These are phyloP conservation scores for Calonectria fujianensis DNA, from an alignment of 2,329 filamentous ascomycete genomes.

Conservation along the genomic window DNA sequence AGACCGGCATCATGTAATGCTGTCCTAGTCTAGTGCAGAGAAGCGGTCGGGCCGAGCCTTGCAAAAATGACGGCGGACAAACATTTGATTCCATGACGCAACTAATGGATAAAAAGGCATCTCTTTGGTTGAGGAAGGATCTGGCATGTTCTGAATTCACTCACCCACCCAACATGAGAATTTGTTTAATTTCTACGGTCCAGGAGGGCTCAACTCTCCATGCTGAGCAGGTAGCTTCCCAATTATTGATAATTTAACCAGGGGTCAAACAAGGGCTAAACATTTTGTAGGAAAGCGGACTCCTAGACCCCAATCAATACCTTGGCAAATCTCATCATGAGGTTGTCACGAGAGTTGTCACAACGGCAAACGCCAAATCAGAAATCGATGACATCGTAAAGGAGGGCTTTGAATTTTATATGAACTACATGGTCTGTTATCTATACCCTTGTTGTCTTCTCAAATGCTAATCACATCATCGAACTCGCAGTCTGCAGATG, in stretches of 20 bases:
- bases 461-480: not conserved
- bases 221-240: not conserved
- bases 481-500: not conserved
- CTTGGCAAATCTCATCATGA: not conserved
- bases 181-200: not conserved
- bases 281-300: not conserved
- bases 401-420: not conserved
- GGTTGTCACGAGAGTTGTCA: not conserved
- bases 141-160: too few relatives aligned
- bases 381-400: not conserved
- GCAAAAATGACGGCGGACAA: too few relatives aligned
- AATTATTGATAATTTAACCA: not conserved
- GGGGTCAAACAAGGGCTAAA: not conserved
- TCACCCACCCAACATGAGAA: not conserved
- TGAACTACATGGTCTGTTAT: conserved; percentile 8
- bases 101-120: too few relatives aligned
- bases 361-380: not conserved
- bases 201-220: fast-evolving
- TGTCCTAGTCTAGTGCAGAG: too few relatives aligned
- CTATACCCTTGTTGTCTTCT: not conserved
- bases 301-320: not conserved
- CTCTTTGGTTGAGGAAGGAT: too few relatives aligned
- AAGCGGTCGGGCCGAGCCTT: not conserved
- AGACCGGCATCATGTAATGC: not conserved
- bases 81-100: too few relatives aligned